phyloP scores from a whole-genome alignment of 176 grass and related monocot genomes.

The Avena eriantha region DNA sequence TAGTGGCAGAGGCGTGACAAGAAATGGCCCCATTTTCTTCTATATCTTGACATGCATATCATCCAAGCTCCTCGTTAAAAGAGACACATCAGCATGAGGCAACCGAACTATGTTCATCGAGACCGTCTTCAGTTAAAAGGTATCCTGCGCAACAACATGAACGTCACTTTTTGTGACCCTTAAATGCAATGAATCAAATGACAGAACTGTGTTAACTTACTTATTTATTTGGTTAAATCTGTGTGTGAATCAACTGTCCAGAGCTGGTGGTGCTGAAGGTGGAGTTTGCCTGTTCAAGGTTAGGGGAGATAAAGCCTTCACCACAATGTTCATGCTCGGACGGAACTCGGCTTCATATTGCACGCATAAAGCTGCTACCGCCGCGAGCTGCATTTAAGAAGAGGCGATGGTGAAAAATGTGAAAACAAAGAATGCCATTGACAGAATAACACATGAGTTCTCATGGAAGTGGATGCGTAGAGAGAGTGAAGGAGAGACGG shows the following conservation, averaged over 20 bases:
- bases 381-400: constrained; percentile 62
- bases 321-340: constrained; percentile 87
- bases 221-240: constrained; percentile 41
- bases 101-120: background rate
- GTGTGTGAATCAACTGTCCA: constrained; percentile 45
- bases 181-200: background rate
- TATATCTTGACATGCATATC: constrained; percentile 11
- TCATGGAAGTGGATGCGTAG: background rate
- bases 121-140: constrained; percentile 9
- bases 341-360: constrained; percentile 95
- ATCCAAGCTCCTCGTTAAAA: constrained; percentile 6
- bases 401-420: background rate
- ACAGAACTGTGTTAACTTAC: constrained; percentile 8
- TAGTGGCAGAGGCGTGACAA: background rate
- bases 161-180: background rate
- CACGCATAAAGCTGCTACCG: constrained; percentile 87
- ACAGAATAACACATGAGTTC: background rate
- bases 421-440: background rate
- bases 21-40: background rate
- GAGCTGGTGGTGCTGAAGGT: constrained; percentile 26
- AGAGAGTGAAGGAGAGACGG: constrained; percentile 10
- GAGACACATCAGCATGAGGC: background rate
- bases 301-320: constrained; percentile 85
- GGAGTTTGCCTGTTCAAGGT: constrained; percentile 53
- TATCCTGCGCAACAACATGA: background rate